A percentile compares a stretch with the other conserved stretches of the same genome.
These are phyloP conservation scores for Cercospora beticola DNA, from an alignment of 2,329 filamentous ascomycete genomes.

Conservation along the genomic window DNA sequence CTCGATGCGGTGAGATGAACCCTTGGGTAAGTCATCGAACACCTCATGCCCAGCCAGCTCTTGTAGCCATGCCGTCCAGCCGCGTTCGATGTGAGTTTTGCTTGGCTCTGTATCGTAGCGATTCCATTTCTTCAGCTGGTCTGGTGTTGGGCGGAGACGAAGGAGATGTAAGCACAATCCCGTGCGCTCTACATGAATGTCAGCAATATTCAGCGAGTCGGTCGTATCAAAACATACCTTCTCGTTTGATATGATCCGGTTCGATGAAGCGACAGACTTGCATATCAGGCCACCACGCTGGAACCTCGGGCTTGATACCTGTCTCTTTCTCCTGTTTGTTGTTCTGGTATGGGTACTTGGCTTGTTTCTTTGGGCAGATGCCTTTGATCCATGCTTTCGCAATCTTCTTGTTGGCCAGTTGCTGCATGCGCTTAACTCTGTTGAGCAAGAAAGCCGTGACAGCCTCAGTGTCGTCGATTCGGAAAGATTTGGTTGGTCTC, in stretches of 20 bases:
- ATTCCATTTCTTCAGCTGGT: constrained; percentile 34
- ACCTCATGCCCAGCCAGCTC: constrained; percentile 29
- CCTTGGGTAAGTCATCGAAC: constrained; percentile 32
- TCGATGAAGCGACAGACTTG: constrained; percentile 64
- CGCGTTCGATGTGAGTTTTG: constrained; percentile 27
- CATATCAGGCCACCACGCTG: constrained; percentile 40
- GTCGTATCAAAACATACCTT: constrained; percentile 48
- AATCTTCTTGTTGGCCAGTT: constrained; percentile 69
- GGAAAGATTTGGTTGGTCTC: constrained; percentile 16
- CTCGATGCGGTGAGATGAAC: constrained; percentile 18
- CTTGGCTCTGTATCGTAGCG: constrained; percentile 24
- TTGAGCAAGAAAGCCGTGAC: constrained; percentile 19
- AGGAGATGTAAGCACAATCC: constrained; percentile 35
- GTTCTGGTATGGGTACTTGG: constrained; percentile 68
- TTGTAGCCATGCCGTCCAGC: constrained; percentile 36
- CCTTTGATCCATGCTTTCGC: constrained; percentile 74
- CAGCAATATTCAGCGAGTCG: constrained; percentile 1
- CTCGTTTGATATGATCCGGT: constrained; percentile 70
- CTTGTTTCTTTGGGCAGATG: constrained; percentile 75
- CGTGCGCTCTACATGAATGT: constrained; percentile 31
- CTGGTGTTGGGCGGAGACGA: constrained; percentile 32
- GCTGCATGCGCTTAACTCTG: constrained; percentile 55
- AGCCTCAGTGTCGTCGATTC: constrained; percentile 19
- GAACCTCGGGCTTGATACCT: constrained; percentile 24
- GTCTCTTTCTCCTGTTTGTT: constrained; percentile 57